Conservation (phyloP, 2,329 filamentous ascomycete species). For the Fusarium oligoseptatum region DNA sequence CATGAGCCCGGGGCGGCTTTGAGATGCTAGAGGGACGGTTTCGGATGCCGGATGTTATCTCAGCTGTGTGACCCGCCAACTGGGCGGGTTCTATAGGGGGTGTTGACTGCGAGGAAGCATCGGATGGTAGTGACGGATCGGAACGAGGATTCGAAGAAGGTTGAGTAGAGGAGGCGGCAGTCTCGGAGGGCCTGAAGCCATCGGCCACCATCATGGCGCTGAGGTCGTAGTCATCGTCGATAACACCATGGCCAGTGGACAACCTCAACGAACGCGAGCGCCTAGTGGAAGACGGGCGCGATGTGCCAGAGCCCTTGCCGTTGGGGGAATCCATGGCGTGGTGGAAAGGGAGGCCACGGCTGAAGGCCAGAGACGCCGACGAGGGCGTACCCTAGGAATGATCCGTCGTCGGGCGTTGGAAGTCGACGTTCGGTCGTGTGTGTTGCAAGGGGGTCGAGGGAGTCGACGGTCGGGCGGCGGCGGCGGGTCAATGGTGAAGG, state of each 20-base stretch:
- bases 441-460: constrained; percentile 28
- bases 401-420: constrained; percentile 36
- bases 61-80: constrained; percentile 18
- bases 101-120: constrained; percentile 29
- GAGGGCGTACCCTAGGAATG: constrained; percentile 42
- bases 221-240: constrained; percentile 63
- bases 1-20: constrained; percentile 64
- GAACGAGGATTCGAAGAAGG: constrained; percentile 36
- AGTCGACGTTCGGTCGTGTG: constrained; percentile 16
- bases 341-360: constrained; percentile 36
- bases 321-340: constrained; percentile 57
- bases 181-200: constrained; percentile 61
- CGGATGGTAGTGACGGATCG: constrained; percentile 15
- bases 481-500: constrained; percentile 22
- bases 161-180: constrained; percentile 21
- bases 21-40: constrained; percentile 67
- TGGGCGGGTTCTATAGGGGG: constrained; percentile 24
- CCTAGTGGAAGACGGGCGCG: constrained; percentile 59
- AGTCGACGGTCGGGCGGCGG: constrained; percentile 9
- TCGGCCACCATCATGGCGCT: constrained; percentile 66
- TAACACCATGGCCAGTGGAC: constrained; percentile 47
- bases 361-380: constrained; percentile 43
- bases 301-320: constrained; percentile 55
- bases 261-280: constrained; percentile 58
- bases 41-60: constrained; percentile 38